A percentile compares a stretch with the other conserved stretches of the same genome.
Evolutionary conservation across 441 rosid genomes (phyloP).

Genomic region (Francoa sonchifolia): DNA sequence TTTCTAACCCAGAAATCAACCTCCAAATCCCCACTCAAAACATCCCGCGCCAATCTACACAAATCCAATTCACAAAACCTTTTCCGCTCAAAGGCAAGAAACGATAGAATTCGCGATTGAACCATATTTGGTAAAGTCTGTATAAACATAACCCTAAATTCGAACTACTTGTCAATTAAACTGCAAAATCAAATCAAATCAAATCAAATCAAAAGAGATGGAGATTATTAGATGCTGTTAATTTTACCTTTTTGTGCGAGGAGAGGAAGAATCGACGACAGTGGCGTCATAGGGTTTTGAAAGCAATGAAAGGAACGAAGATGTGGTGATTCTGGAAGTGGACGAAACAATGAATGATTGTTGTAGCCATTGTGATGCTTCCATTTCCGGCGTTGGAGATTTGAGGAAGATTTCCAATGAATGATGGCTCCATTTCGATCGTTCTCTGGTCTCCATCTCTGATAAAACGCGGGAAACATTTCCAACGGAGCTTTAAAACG

Average conservation of each 20-base stretch:
- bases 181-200: neutral
- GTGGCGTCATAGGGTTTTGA: conserved; percentile 19
- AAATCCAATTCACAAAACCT: conserved; percentile 38
- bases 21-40: conserved; percentile 21
- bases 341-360: conserved; percentile 30
- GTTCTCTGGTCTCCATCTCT: too few relatives aligned
- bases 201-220: neutral
- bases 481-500: too few relatives aligned
- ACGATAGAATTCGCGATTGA: conserved; percentile 50
- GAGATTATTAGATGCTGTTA: neutral
- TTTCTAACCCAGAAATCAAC: conserved; percentile 57
- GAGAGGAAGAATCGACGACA: conserved; percentile 15
- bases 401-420: conserved; percentile 46
- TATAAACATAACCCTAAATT: conserved; percentile 46
- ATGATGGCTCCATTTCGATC: conserved; percentile 60
- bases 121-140: conserved; percentile 54
- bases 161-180: conserved; percentile 11
- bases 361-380: conserved; percentile 62
- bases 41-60: conserved; percentile 29
- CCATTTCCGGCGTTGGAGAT: conserved; percentile 48
- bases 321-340: conserved; percentile 33
- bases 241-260: conserved; percentile 28
- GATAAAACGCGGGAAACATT: too few relatives aligned
- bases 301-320: conserved; percentile 53
- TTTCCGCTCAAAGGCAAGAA: conserved; percentile 35